These are phyloP conservation scores for Sideroxylon spinosum DNA, from an alignment of 179 eudicot genomes.

Conservation along the genomic window DNA sequence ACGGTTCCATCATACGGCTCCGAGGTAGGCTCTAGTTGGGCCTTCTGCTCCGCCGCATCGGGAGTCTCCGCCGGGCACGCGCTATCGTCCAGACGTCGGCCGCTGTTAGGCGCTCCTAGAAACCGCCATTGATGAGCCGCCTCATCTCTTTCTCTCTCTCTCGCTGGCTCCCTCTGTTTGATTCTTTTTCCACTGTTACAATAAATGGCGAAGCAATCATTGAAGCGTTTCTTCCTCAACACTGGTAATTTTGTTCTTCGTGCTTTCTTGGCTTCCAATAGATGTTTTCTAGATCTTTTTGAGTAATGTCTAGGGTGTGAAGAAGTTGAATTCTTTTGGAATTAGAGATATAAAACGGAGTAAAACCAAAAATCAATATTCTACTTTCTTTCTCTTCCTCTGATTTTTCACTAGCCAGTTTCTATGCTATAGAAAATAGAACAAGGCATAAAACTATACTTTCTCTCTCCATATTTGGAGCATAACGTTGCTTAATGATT, in stretches of 20 bases:
- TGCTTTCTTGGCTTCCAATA: neutral
- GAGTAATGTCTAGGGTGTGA: neutral
- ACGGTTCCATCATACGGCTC: no score
- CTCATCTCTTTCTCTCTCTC: no score
- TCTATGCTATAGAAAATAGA: neutral
- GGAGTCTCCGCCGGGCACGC: neutral
- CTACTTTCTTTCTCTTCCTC: neutral
- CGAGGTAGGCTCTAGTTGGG: no score
- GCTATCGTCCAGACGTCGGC: neutral
- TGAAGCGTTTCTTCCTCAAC: slow-evolving; percentile 26
- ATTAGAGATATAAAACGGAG: no score
- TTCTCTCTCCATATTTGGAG: neutral
- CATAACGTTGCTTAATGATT: neutral
- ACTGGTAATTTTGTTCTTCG: slow-evolving; percentile 21
- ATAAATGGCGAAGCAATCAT: slow-evolving; percentile 29
- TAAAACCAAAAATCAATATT: neutral
- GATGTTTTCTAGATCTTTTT: neutral
- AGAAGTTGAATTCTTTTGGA: neutral
- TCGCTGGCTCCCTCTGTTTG: neutral
- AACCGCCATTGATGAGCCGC: no score
- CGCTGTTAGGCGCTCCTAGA: neutral
- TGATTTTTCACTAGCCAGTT: neutral
- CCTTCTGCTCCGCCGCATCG: neutral
- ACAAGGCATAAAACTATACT: neutral
- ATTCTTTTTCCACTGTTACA: neutral